These are phyloP conservation scores for Didymella arachidicola DNA, from an alignment of 2,329 filamentous ascomycete species.

Conservation along the genomic window DNA sequence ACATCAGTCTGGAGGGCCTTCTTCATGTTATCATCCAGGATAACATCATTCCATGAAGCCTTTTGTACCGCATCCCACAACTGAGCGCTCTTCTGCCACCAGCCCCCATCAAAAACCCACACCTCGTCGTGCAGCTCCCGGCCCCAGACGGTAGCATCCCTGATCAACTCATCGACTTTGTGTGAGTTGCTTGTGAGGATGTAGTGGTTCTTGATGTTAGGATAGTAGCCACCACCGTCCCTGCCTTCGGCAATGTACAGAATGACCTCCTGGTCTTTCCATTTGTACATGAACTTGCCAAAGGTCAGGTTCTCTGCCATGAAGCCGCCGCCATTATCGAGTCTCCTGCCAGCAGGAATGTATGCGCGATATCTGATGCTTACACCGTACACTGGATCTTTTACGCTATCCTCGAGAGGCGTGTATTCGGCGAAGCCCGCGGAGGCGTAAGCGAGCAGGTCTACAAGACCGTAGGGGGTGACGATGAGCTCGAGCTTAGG, in stretches of 20 bases:
- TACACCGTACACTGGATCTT: constrained; percentile 46
- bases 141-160: constrained; percentile 63
- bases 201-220: constrained; percentile 51
- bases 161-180: constrained; percentile 60
- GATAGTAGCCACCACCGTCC: constrained; percentile 49
- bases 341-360: constrained; percentile 49
- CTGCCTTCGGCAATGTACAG: constrained; percentile 54
- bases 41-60: constrained; percentile 70
- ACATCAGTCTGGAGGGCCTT: constrained; percentile 69
- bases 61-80: constrained; percentile 61
- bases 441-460: constrained; percentile 54
- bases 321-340: constrained; percentile 47
- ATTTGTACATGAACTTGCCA: constrained; percentile 57
- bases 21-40: constrained; percentile 72
- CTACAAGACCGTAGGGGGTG: constrained; percentile 42
- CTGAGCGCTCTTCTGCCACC: constrained; percentile 69
- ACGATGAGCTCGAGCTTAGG: constrained; percentile 55
- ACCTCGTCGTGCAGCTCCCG: constrained; percentile 68
- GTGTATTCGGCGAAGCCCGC: constrained; percentile 53
- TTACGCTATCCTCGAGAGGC: constrained; percentile 52
- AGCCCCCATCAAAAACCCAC: constrained; percentile 70
- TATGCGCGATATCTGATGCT: constrained; percentile 50
- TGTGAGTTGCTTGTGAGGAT: constrained; percentile 50
- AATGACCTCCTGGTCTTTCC: constrained; percentile 54
- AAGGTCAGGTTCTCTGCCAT: constrained; percentile 53